A percentile compares a stretch with the other conserved stretches of the same genome.
phyloP scores from a whole-genome alignment of 2,329 filamentous ascomycete species.

The Scolecobasidium constrictum region DNA sequence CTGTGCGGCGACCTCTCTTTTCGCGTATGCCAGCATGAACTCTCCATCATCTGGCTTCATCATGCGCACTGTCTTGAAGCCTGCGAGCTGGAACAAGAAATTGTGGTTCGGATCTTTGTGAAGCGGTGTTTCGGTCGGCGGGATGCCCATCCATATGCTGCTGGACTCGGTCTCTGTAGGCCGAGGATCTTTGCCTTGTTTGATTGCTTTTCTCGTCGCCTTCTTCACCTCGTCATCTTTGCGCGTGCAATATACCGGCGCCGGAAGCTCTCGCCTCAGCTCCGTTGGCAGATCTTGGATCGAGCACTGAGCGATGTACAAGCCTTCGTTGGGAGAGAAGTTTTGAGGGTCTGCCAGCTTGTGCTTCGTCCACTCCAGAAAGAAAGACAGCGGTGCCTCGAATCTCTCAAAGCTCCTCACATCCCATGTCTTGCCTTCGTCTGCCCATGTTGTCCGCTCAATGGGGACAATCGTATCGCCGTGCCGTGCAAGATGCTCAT shows the following conservation, averaged over 20 bases:
- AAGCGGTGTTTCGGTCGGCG: conserved; percentile 80
- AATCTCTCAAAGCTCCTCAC: conserved; percentile 42
- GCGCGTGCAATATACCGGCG: conserved; percentile 35
- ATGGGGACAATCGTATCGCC: neutral
- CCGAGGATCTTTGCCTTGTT: conserved; percentile 36
- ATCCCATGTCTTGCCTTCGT: conserved; percentile 10
- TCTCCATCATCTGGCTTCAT: conserved; percentile 54
- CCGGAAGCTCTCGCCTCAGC: conserved; percentile 56
- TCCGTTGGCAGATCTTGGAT: conserved; percentile 54
- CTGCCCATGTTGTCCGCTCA: neutral
- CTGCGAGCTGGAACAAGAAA: conserved; percentile 72
- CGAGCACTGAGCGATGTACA: conserved; percentile 81
- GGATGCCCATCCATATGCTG: conserved; percentile 78
- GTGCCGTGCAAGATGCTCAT: neutral
- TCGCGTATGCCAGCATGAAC: conserved; percentile 12
- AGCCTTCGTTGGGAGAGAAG: conserved; percentile 18
- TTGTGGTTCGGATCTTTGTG: conserved; percentile 95
- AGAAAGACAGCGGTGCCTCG: conserved; percentile 51
- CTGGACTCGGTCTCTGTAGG: conserved; percentile 78
- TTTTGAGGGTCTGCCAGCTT: conserved; percentile 15
- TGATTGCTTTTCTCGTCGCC: neutral
- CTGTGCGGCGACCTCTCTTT: neutral
- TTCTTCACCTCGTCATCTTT: neutral
- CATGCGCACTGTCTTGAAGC: conserved; percentile 63
- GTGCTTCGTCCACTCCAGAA: conserved; percentile 43